phyloP scores from a whole-genome alignment of 805 yeast genomes.

The Candida verbasci region DNA sequence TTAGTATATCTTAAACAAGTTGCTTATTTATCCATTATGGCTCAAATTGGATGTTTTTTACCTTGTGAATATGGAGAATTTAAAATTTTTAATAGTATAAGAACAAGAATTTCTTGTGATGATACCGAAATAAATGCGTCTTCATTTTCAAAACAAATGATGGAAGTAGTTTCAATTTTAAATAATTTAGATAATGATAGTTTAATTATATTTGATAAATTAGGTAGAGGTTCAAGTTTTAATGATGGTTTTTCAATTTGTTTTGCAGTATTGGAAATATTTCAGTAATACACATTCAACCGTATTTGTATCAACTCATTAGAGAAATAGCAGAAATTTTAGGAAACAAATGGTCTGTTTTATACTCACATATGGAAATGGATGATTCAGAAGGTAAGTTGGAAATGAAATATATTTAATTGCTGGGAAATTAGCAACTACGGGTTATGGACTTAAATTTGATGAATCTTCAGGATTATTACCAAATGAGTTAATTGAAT shows the following conservation, averaged over 20 bases:
- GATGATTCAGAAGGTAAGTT: constrained; percentile 13
- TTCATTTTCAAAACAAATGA: constrained; percentile 45
- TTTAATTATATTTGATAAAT: constrained; percentile 49
- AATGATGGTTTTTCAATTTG: constrained; percentile 53
- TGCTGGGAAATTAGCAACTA: constrained; percentile 14
- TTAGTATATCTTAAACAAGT: constrained; percentile 53
- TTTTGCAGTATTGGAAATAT: constrained; percentile 38
- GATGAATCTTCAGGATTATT: constrained; percentile 18
- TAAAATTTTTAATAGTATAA: constrained; percentile 34
- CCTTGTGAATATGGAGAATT: constrained; percentile 43
- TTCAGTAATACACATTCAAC: constrained; percentile 17
- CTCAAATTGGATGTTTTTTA: constrained; percentile 54
- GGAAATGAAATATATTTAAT: constrained; percentile 25
- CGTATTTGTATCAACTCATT: constrained; percentile 43
- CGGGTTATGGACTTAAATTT: constrained; percentile 27
- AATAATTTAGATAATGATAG: constrained; percentile 24
- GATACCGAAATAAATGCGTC: constrained; percentile 31
- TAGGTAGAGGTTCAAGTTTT: constrained; percentile 43
- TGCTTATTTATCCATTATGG: constrained; percentile 45
- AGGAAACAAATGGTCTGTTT: constrained; percentile 26
- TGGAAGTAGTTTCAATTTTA: constrained; percentile 43
- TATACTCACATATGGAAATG: constrained; percentile 34
- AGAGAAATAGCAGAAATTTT: constrained; percentile 35
- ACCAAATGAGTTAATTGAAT: constrained; percentile 15
- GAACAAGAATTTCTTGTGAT: constrained; percentile 37